These are phyloP conservation scores for Vachellia pachyceras DNA, from an alignment of 306 rosid genomes.

Conservation along the genomic window DNA sequence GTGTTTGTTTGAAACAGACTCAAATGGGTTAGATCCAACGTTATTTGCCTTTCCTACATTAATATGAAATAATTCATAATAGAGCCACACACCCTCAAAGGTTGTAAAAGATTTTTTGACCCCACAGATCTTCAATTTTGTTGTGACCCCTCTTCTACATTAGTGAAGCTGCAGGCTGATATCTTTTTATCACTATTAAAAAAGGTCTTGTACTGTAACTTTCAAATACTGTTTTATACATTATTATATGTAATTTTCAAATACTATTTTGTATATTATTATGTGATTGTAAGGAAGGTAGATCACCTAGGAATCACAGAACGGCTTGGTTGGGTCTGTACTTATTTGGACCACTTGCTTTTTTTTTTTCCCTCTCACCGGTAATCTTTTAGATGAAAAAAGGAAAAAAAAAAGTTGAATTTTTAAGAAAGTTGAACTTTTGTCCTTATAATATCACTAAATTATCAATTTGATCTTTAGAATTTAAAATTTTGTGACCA, in stretches of 20 bases:
- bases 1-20: conserved; percentile 52
- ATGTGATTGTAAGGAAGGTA: conserved; percentile 33
- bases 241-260: too few species aligned
- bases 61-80: conserved; percentile 24
- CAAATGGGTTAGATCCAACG: conserved; percentile 83
- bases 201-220: conserved; percentile 7
- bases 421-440: not conserved
- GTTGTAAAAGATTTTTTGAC: conserved; percentile 47
- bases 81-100: conserved; percentile 34
- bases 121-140: conserved; percentile 48
- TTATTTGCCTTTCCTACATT: conserved; percentile 34
- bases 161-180: conserved; percentile 33
- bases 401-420: not conserved
- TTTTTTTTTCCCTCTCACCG: not conserved
- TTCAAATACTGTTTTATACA: too few species aligned
- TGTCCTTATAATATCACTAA: not conserved
- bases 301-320: conserved; percentile 40
- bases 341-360: not conserved
- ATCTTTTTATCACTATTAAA: not conserved
- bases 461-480: not conserved
- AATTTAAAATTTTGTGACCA: not conserved
- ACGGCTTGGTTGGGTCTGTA: conserved; percentile 25
- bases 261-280: not conserved
- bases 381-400: not conserved
- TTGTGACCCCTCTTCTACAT: conserved; percentile 36